These are phyloP conservation scores for Nakazawaea wickerhamii DNA, from an alignment of 805 yeast species.

Conservation along the genomic window DNA sequence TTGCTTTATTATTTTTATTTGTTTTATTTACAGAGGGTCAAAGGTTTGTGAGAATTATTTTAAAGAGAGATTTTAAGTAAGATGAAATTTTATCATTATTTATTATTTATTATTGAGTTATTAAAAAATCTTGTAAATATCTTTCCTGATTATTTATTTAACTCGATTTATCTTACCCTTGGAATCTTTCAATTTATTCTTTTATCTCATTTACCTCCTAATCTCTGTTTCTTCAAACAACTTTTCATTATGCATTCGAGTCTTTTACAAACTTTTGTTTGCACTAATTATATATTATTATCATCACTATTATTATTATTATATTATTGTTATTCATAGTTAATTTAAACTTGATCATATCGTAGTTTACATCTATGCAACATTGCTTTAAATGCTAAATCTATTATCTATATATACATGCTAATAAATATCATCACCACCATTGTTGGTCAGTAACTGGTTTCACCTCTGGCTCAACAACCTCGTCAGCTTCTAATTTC, in stretches of 20 bases:
- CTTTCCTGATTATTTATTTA: no score
- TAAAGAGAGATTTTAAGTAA: not conserved
- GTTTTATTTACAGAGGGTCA: not conserved
- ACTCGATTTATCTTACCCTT: not conserved
- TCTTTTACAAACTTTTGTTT: no score
- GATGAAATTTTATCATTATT: not conserved
- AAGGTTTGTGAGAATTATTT: not conserved
- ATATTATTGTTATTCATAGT: no score
- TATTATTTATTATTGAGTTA: not conserved
- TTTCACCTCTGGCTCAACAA: not conserved
- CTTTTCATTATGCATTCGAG: not conserved
- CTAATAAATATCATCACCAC: not conserved
- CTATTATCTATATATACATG: not conserved
- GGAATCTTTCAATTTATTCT: no score
- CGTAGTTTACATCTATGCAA: not conserved
- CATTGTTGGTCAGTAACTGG: slow-evolving; percentile 1
- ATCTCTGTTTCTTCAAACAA: not conserved
- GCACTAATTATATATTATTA: no score
- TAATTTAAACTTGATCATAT: no score
- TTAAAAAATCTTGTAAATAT: no score
- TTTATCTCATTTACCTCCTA: no score
- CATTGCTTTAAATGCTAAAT: not conserved
- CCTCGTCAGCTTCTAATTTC: not conserved
- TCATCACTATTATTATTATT: no score
- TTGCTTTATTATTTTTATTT: not conserved